phyloP scores from a whole-genome alignment of 1,139 yeast genomes.

The Saccharomyces pastorianus region DNA sequence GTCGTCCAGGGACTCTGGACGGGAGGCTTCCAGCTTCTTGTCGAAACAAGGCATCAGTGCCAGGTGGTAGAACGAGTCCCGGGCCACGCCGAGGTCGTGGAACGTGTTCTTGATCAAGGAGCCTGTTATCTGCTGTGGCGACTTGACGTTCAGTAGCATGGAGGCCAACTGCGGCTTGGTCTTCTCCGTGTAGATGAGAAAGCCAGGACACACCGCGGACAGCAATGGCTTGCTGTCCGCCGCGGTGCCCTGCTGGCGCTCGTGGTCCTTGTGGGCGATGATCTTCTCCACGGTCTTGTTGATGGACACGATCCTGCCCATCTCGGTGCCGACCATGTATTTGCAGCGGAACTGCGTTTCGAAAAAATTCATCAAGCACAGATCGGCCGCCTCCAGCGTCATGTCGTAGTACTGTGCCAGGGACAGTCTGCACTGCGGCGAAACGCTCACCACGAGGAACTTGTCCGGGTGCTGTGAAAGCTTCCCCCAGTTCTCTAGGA shows the following conservation, averaged over 20 bases:
- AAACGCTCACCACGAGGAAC: conserved; percentile 65
- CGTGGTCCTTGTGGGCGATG: conserved; percentile 19
- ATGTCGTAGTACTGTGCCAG: conserved; percentile 61
- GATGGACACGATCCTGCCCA: conserved; percentile 68
- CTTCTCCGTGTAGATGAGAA: conserved; percentile 92
- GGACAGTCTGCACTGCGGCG: conserved; percentile 82
- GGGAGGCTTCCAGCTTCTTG: conserved; percentile 87
- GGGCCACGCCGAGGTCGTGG: conserved; percentile 35
- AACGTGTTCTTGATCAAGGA: conserved; percentile 51
- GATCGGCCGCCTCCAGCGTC: conserved; percentile 51
- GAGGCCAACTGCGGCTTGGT: conserved; percentile 83
- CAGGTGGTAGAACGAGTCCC: conserved; percentile 57
- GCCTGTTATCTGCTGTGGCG: conserved; percentile 94
- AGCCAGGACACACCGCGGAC: conserved; percentile 86
- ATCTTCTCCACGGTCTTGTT: conserved; percentile 51
- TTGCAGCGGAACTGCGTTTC: conserved; percentile 55
- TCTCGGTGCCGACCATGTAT: conserved; percentile 75
- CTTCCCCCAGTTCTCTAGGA: conserved; percentile 49
- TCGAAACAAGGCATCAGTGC: conserved; percentile 96
- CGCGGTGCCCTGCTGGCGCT: conserved; percentile 7
- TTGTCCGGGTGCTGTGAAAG: conserved; percentile 22
- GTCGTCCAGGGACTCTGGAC: conserved; percentile 49
- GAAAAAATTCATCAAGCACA: conserved; percentile 50
- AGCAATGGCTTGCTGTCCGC: conserved; percentile 29
- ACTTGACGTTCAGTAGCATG: conserved; percentile 54